Conservation (phyloP, 305 asterid species). For the Nicotiana rustica region DNA sequence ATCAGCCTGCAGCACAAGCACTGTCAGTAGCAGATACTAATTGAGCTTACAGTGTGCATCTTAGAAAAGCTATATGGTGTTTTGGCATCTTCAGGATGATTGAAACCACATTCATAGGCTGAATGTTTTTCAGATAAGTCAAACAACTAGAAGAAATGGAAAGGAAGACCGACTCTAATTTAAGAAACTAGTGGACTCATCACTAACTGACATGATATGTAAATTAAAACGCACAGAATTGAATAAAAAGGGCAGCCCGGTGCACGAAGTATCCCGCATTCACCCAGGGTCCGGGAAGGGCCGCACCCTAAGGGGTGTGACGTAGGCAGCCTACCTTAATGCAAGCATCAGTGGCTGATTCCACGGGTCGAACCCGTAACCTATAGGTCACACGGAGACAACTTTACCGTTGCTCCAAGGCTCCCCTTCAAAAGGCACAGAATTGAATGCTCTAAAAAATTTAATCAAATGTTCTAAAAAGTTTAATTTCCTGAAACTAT, state of each 20-base stretch:
- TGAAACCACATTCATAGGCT: not conserved
- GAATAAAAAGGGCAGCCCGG: not conserved
- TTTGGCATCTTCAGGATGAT: not conserved
- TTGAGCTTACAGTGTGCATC: not conserved
- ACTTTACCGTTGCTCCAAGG: too few relatives aligned
- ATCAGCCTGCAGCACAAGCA: not conserved
- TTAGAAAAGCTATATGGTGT: not conserved
- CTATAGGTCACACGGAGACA: too few relatives aligned
- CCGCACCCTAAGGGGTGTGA: too few relatives aligned
- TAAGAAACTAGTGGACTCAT: not conserved
- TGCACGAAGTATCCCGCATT: too few relatives aligned
- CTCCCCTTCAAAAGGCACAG: not conserved
- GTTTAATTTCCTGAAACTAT: not conserved
- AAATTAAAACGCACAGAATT: not conserved
- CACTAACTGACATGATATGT: not conserved
- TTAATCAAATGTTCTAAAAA: not conserved
- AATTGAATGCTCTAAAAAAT: not conserved
- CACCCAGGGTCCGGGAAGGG: too few relatives aligned
- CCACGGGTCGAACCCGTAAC: too few relatives aligned
- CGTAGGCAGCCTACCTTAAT: too few relatives aligned
- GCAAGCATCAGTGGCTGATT: too few relatives aligned
- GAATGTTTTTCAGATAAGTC: not conserved
- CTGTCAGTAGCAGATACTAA: not conserved
- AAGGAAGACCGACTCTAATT: not conserved
- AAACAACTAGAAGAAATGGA: slow-evolving; percentile 7